Base-by-base conservation (phyloP, 805 yeast species). In the Myxozyma sirexii region DNA sequence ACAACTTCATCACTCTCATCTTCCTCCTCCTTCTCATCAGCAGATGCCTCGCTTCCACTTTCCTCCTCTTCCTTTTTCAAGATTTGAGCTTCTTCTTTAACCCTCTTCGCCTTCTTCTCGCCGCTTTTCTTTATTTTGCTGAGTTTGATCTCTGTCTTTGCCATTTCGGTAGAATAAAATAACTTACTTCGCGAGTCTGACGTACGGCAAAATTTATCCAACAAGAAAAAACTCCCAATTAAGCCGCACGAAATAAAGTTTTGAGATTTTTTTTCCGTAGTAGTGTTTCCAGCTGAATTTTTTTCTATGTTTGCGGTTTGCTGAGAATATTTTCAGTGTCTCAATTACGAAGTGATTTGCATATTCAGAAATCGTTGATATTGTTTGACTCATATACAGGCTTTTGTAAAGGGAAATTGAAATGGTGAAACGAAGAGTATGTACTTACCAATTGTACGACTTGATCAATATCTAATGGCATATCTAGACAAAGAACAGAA, bases 401-500 rank as follows among this genome's bases (percentile, higher is more conserved):
- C n/a, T n/a, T n/a, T n/a, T n/a, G n/a, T n/a, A n/a, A 35, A 19
- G 3, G n/a, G 10, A 27, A 19, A 8, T 29, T 21, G 23, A 45
- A 31, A 82, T 82, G 85, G 84, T 83, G 42, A 79, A 77, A 67
- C 77, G 84, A 78, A 81, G 82, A 76, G 79, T 76, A 69, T 43
- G 77, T 70, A 10, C 2, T 4, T n/a, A 21, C 15, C 15, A 10
- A 19, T 12, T n/a, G 19, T 12, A 17, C n/a, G 6, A 8, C 29
- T 5, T 24, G 1, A 23, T 42, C 19, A 8, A 35, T 21, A 17
- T 44, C 35, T 12, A 35, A 37, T 56, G 54, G 38, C 54, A 31
- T 5, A n/a, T 15, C n/a, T 57, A 82, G 82, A 81, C 79, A 57
- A 92, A 91, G 77, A 88, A 84, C 72, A 87, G 97, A 82, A 93